Base-by-base conservation (phyloP, 176 grass and related monocot species). In the Pontederia crassipes region DNA sequence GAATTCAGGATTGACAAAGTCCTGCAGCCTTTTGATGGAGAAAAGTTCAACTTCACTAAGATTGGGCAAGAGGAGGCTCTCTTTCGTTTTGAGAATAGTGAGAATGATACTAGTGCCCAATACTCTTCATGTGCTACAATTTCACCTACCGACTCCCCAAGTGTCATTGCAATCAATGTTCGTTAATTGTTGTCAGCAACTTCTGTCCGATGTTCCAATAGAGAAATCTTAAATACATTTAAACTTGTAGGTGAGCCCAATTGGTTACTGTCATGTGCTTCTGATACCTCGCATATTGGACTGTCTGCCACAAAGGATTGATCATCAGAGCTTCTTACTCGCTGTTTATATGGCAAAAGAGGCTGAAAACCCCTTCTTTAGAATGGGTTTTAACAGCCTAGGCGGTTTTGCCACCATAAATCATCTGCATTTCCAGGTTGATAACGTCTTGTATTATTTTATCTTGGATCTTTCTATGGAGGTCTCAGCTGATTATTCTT, bases 371-470 rank as follows among this genome's bases (percentile, higher is more conserved):
- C 64, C 75, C 10, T 79, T 70, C 56, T 82, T 89, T 28, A 79
- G 82, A 79, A 74, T 89, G 74, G 86, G 78, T 45, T 89, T 85
- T 70, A 89, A 89, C 55, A 89, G 78, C 49, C 45, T 89, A 52
- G 86, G 81, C 62, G 86, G 18, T 52, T 89, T 89, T 64, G 82
- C 78, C 57, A 89, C 86, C 35, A 82, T 89, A 52, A 89, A 89
- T 57, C 82, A 85, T 52, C 78, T 89, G 48, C 92, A 96, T 46
- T 90, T 96, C 27, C 87, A 90, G 71, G 87, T 88, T 85, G 66
- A 50, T 20, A 26, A 32, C 46, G 12, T 50, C 52, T n/a, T 18
- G 17, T 32, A 65, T 12, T 67, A 8, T 51, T 10, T 61, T 50
- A 15, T 55, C 1, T 53, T n/a, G 2, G 2, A 29, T 53, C 0